Conservation (phyloP, 495 filamentous ascomycete genomes). For the Podospora comata region DNA sequence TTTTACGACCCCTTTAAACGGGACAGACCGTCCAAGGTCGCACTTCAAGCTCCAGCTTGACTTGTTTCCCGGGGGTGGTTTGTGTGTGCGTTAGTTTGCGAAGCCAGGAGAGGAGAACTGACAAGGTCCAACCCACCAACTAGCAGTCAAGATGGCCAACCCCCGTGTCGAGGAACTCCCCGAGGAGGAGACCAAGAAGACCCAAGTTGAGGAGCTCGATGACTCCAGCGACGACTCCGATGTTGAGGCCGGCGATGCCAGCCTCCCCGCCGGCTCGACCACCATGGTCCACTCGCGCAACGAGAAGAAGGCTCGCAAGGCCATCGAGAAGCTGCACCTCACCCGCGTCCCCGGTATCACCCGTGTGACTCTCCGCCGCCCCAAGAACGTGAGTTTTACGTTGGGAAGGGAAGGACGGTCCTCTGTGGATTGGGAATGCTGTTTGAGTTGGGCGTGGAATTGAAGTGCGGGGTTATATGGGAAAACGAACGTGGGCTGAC, state of each 20-base stretch:
- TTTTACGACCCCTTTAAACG: not conserved
- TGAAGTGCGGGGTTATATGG: not conserved
- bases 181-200: conserved; percentile 80
- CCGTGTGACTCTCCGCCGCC: conserved; percentile 91
- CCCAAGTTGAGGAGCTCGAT: conserved; percentile 74
- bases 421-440: not conserved
- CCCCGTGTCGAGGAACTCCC: conserved; percentile 96
- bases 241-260: conserved; percentile 62
- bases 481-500: conserved; percentile 26
- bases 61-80: not conserved
- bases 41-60: not conserved
- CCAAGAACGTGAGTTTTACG: conserved; percentile 82
- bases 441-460: not conserved
- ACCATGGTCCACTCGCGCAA: conserved; percentile 94
- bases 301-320: conserved; percentile 99
- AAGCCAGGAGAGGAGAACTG: conserved; percentile 23
- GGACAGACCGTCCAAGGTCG: not conserved
- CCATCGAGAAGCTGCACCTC: conserved; percentile 95
- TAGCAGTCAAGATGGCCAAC: conserved; percentile 72
- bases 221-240: conserved; percentile 72
- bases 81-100: conserved; percentile 22
- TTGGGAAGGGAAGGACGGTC: not conserved
- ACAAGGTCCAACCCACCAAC: conserved; percentile 17
- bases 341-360: conserved; percentile 97
- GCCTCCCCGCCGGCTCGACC: conserved; percentile 78